Evolutionary conservation across 2,329 filamentous ascomycete species (phyloP).

Genomic region (Zasmidium angulare): DNA sequence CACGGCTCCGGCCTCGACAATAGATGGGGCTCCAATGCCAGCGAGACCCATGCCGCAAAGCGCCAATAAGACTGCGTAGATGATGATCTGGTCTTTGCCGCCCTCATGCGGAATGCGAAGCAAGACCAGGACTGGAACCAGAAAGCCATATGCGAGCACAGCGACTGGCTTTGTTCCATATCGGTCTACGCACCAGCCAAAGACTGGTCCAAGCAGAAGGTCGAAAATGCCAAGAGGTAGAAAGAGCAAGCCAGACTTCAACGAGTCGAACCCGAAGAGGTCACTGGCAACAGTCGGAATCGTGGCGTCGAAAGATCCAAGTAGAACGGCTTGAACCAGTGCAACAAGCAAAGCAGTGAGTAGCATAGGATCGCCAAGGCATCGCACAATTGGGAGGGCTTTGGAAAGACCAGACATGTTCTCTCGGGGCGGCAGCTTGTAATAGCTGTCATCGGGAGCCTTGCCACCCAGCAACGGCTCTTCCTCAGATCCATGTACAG

Average conservation of each 20-base stretch:
- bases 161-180: constrained; percentile 47
- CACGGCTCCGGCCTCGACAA: constrained; percentile 59
- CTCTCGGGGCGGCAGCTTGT: constrained; percentile 41
- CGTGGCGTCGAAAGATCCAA: constrained; percentile 49
- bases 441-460: constrained; percentile 38
- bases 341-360: constrained; percentile 41
- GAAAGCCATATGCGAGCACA: constrained; percentile 43
- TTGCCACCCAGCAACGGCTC: constrained; percentile 39
- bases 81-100: constrained; percentile 42
- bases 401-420: constrained; percentile 42
- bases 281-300: constrained; percentile 46
- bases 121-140: constrained; percentile 44
- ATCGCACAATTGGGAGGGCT: constrained; percentile 50
- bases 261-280: constrained; percentile 46
- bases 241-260: constrained; percentile 48
- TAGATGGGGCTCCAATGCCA: constrained; percentile 53
- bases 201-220: constrained; percentile 47
- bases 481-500: constrained; percentile 32
- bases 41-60: constrained; percentile 57
- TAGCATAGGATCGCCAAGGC: constrained; percentile 42
- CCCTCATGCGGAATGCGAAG: constrained; percentile 45
- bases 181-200: constrained; percentile 49
- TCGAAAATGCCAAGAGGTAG: constrained; percentile 46
- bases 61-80: constrained; percentile 48
- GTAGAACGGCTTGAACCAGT: constrained; percentile 46